phyloP scores from a whole-genome alignment of 2,329 filamentous ascomycete genomes.

The Xylariaceae sp. region DNA sequence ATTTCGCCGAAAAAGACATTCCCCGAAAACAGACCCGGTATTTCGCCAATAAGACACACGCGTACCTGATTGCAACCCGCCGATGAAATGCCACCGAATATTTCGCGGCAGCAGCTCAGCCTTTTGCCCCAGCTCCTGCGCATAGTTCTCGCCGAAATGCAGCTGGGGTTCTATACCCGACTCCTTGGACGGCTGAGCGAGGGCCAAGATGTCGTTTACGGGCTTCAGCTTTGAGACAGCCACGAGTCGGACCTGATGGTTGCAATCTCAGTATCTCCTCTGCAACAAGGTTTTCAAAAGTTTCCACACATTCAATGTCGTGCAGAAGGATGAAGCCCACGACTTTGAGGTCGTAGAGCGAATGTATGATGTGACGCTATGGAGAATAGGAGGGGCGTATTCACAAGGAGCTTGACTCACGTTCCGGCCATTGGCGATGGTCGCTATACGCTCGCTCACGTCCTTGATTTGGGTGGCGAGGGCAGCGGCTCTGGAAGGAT shows the following conservation, averaged over 20 bases:
- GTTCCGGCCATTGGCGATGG: slow-evolving; percentile 47
- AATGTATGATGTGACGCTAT: neutral
- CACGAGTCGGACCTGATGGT: slow-evolving; percentile 67
- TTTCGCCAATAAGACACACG: neutral
- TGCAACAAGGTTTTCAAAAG: neutral
- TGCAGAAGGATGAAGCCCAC: too few relatives aligned
- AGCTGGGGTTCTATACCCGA: slow-evolving; percentile 47
- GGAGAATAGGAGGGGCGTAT: neutral
- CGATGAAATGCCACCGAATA: slow-evolving; percentile 95
- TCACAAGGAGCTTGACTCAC: slow-evolving; percentile 38
- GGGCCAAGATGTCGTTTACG: slow-evolving; percentile 78
- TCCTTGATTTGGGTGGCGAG: slow-evolving; percentile 57
- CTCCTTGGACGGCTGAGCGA: slow-evolving; percentile 54
- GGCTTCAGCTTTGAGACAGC: slow-evolving; percentile 97
- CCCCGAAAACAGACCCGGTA: too few relatives aligned
- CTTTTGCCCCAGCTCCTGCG: slow-evolving; percentile 84
- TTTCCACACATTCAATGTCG: too few relatives aligned
- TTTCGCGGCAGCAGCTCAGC: slow-evolving; percentile 67
- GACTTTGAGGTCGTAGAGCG: neutral
- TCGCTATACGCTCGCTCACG: slow-evolving; percentile 53
- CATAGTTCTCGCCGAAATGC: slow-evolving; percentile 97
- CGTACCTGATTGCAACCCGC: slow-evolving; percentile 73
- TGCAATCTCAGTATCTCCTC: slow-evolving; percentile 10
- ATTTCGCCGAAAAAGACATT: neutral
- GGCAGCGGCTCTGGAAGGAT: slow-evolving; percentile 54